A percentile compares a stretch with the other conserved stretches of the same genome.
These are phyloP conservation scores for Euphorbia pulcherrima DNA, from an alignment of 345 rosid genomes.

Conservation along the genomic window DNA sequence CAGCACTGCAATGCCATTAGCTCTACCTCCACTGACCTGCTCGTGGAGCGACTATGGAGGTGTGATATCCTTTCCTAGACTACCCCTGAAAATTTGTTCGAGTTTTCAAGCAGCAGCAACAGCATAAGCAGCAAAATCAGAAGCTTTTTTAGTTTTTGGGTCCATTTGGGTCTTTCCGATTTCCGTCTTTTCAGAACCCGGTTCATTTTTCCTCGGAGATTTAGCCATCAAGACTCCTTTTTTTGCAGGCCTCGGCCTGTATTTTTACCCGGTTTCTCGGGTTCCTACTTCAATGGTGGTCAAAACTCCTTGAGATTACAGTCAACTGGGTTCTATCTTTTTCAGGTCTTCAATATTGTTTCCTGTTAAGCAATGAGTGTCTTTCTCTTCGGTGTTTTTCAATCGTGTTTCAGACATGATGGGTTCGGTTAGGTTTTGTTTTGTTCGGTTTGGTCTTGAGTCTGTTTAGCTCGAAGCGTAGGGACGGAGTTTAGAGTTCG, in stretches of 20 bases:
- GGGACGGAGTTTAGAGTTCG: conserved; percentile 7
- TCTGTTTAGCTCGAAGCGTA: conserved; percentile 32
- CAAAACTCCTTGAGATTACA: conserved; percentile 45
- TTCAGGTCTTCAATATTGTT: conserved; percentile 18
- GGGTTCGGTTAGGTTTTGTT: too few relatives aligned
- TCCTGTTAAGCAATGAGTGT: conserved; percentile 22
- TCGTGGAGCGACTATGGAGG: conserved; percentile 57
- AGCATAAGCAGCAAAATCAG: conserved; percentile 20
- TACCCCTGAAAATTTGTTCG: conserved; percentile 20
- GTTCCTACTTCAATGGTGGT: conserved; percentile 31
- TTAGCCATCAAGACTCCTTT: conserved; percentile 34
- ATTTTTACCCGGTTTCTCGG: conserved; percentile 25
- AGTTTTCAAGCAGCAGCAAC: conserved; percentile 26
- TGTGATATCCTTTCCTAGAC: conserved; percentile 59
- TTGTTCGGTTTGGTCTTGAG: conserved; percentile 10
- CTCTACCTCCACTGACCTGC: conserved; percentile 37
- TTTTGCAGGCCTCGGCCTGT: conserved; percentile 60
- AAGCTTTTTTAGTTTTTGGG: conserved; percentile 59
- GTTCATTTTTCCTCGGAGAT: conserved; percentile 58
- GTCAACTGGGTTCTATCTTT: conserved; percentile 38
- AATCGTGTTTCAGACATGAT: conserved; percentile 27
- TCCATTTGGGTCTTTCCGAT: conserved; percentile 52
- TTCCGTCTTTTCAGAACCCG: conserved; percentile 19
- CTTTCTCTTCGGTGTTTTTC: conserved; percentile 28
- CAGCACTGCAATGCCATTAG: conserved; percentile 61